Percentiles rank a stretch among this genome's conserved stretches.
These are phyloP conservation scores for Talaromyces funiculosus DNA, from an alignment of 2,329 filamentous ascomycete species.

Conservation along the genomic window DNA sequence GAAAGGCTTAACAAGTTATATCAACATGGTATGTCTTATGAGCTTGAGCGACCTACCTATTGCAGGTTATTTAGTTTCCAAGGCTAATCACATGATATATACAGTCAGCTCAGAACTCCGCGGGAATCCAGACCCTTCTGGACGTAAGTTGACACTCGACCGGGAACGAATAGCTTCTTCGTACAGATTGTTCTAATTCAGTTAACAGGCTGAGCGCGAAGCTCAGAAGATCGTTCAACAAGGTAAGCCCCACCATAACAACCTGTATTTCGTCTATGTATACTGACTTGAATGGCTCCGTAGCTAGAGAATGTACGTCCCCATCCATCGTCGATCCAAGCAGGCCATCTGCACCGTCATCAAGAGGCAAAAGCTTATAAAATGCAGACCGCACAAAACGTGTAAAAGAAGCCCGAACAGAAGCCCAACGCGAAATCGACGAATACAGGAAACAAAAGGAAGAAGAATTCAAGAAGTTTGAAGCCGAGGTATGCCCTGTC, in stretches of 20 bases:
- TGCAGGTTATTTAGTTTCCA: not conserved
- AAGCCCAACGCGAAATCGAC: constrained; percentile 97
- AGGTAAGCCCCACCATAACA: constrained; percentile 50
- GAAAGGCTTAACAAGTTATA: not conserved
- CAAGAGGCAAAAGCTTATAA: constrained; percentile 15
- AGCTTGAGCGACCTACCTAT: no score
- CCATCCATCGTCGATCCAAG: not conserved
- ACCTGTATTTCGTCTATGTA: not conserved
- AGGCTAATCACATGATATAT: constrained; percentile 1
- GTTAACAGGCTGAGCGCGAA: constrained; percentile 80
- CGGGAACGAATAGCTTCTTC: not conserved
- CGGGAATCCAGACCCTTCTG: constrained; percentile 96
- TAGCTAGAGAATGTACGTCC: constrained; percentile 78
- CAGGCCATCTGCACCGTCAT: not conserved
- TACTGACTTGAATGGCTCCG: constrained; percentile 14
- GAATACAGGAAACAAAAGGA: constrained; percentile 87
- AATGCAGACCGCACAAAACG: constrained; percentile 81
- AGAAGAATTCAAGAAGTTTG: constrained; percentile 89
- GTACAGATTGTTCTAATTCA: constrained; percentile 6
- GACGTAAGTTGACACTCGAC: constrained; percentile 62
- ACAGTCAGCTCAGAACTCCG: constrained; percentile 96
- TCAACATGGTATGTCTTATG: constrained; percentile 9
- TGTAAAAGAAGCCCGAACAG: constrained; percentile 90
- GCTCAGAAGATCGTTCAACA: constrained; percentile 99
- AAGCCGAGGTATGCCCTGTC: constrained; percentile 58